phyloP scores from a whole-genome alignment of 345 rosid genomes.

The Brassica incana region DNA sequence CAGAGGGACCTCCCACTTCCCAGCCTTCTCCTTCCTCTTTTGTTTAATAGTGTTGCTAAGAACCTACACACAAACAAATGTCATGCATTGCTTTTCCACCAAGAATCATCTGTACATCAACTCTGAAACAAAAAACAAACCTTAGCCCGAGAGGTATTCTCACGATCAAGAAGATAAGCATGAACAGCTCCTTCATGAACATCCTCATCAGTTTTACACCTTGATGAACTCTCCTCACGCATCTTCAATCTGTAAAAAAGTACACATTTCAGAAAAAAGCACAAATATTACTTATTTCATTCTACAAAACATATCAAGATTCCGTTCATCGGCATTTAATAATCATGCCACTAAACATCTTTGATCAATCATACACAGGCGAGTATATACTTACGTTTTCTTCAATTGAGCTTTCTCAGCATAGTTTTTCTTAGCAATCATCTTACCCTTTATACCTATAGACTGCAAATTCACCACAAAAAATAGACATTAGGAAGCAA shows the following conservation, averaged over 20 bases:
- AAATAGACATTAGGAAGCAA: background rate
- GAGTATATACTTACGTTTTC: conserved; percentile 52
- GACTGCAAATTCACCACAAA: conserved; percentile 37
- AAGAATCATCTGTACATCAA: background rate
- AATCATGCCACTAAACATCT: no score
- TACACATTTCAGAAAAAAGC: no score
- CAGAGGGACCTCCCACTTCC: conserved; percentile 96
- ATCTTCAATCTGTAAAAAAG: conserved; percentile 56
- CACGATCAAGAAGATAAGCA: conserved; percentile 94
- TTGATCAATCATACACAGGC: no score
- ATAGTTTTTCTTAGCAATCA: conserved; percentile 72
- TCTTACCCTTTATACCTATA: conserved; percentile 78
- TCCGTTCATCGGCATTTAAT: no score
- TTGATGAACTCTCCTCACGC: conserved; percentile 84
- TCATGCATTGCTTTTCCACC: background rate
- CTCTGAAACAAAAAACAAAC: conserved; percentile 28
- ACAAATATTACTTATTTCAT: no score
- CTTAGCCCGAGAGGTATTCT: conserved; percentile 76
- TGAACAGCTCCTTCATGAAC: conserved; percentile 96
- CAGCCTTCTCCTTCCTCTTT: conserved; percentile 96
- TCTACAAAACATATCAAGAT: no score
- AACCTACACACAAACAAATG: conserved; percentile 43
- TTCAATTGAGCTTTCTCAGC: conserved; percentile 79
- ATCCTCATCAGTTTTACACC: conserved; percentile 83
- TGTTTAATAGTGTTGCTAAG: conserved; percentile 94